Evolutionary conservation across 805 yeast genomes (phyloP).

Genomic region (Candida sphagnicola): DNA sequence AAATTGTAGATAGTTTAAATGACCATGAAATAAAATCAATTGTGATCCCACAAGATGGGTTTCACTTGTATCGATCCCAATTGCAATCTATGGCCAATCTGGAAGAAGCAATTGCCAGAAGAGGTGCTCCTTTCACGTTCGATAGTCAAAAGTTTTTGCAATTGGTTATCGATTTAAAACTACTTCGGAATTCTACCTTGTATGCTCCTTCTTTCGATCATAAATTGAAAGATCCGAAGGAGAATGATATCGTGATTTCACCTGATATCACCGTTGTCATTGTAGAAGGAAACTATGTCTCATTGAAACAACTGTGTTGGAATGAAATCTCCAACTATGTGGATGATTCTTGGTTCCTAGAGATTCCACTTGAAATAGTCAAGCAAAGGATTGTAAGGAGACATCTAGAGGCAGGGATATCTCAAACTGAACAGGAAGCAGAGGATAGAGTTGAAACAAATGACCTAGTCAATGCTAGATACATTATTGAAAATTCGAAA

Average conservation of each 20-base stretch:
- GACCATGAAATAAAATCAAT: conserved; percentile 11
- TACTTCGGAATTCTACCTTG: conserved; percentile 26
- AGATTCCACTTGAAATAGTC: conserved; percentile 42
- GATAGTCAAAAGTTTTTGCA: conserved; percentile 45
- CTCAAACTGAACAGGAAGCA: conserved; percentile 46
- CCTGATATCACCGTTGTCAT: conserved; percentile 52
- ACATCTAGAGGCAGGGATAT: conserved; percentile 60
- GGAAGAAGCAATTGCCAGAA: conserved; percentile 50
- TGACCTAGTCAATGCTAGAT: conserved; percentile 63
- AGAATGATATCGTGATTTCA: conserved; percentile 44
- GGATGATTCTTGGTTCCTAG: conserved; percentile 50
- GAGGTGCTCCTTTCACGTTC: conserved; percentile 89
- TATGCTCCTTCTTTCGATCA: conserved; percentile 74
- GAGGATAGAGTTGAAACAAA: conserved; percentile 45
- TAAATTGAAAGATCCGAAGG: conserved; percentile 65
- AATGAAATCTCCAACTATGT: conserved; percentile 33
- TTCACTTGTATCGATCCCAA: conserved; percentile 30
- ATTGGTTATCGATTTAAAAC: conserved; percentile 15
- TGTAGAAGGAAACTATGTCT: conserved; percentile 74
- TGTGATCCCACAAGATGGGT: conserved; percentile 40
- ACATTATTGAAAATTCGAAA: conserved; percentile 21
- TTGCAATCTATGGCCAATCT: conserved; percentile 47
- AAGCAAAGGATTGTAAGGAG: conserved; percentile 59
- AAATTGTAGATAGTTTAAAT: conserved; percentile 31
- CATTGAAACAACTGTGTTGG: conserved; percentile 62